These are phyloP conservation scores for Talaromyces sp. DNA, from an alignment of 2,329 filamentous ascomycete genomes.

Conservation along the genomic window DNA sequence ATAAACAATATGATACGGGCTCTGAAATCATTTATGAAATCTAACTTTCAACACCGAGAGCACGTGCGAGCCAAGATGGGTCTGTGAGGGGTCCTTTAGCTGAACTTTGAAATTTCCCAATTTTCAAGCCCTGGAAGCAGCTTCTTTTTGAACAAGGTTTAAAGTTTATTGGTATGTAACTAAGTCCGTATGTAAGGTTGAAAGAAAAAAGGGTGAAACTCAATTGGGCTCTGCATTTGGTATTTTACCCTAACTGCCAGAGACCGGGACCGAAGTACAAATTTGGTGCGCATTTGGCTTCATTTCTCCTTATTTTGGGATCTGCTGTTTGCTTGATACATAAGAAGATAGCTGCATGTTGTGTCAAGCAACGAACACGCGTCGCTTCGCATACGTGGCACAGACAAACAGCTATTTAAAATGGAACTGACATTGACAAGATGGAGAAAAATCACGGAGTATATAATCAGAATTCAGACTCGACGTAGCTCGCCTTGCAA, in stretches of 20 bases:
- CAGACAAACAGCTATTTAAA: not conserved
- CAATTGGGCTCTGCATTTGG: not conserved
- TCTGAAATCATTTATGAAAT: not conserved
- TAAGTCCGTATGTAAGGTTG: not conserved
- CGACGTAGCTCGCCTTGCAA: not conserved
- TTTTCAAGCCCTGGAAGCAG: not conserved
- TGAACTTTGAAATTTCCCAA: not conserved
- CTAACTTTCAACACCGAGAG: constrained; percentile 1
- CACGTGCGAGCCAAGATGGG: constrained; percentile 1
- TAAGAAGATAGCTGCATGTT: too few relatives aligned
- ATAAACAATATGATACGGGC: not conserved
- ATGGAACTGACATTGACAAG: not conserved
- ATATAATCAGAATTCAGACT: not conserved
- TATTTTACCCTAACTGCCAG: not conserved
- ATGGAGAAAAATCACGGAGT: not conserved
- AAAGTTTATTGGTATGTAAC: not conserved
- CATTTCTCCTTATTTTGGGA: not conserved
- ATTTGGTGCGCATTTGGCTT: not conserved
- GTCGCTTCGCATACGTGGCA: not conserved
- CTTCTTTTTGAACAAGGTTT: not conserved
- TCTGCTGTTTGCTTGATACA: not conserved
- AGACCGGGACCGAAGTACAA: too few relatives aligned
- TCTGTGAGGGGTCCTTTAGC: not conserved
- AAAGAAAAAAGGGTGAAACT: not conserved
- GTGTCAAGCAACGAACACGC: not conserved